Evolutionary conservation across 192 early-diverging fungal species (phyloP).

Genomic region (Dispira simplex): DNA sequence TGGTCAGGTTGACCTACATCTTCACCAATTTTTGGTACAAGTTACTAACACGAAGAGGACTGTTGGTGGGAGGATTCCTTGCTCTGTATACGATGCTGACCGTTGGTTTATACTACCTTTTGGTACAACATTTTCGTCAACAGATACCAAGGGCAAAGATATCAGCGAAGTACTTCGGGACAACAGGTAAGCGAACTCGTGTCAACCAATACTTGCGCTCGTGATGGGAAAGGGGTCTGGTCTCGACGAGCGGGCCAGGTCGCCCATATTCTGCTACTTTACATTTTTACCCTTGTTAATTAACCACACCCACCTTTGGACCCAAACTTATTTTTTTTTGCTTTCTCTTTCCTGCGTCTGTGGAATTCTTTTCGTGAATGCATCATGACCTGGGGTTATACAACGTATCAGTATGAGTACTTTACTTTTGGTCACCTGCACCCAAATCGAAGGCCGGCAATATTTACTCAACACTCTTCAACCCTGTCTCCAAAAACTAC

Average conservation of each 20-base stretch:
- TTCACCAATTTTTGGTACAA: too few species aligned
- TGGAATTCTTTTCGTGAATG: slow-evolving; percentile 14
- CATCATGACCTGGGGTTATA: slow-evolving; percentile 20
- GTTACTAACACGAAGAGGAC: too few species aligned
- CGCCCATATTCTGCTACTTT: neutral
- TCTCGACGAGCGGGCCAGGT: neutral
- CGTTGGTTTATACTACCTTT: too few species aligned
- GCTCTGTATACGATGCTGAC: too few species aligned
- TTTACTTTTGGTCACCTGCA: slow-evolving; percentile 28
- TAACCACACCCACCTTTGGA: neutral
- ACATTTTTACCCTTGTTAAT: neutral
- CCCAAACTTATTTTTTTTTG: neutral
- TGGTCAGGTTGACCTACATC: too few species aligned
- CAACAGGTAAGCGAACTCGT: neutral
- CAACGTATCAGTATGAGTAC: slow-evolving; percentile 29
- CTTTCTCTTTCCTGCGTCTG: neutral
- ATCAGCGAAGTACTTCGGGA: slow-evolving; percentile 11
- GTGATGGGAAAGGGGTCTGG: too few species aligned
- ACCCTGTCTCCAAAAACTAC: slow-evolving; percentile 24
- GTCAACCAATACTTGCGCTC: neutral
- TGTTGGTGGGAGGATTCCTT: too few species aligned
- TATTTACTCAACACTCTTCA: slow-evolving; percentile 28
- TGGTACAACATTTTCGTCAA: neutral
- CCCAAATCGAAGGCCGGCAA: slow-evolving; percentile 25
- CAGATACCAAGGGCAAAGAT: slow-evolving; percentile 11